Evolutionary conservation across 768 basidiomycete genomes (phyloP).

Genomic region (Leucosporidium creatinivorum): DNA sequence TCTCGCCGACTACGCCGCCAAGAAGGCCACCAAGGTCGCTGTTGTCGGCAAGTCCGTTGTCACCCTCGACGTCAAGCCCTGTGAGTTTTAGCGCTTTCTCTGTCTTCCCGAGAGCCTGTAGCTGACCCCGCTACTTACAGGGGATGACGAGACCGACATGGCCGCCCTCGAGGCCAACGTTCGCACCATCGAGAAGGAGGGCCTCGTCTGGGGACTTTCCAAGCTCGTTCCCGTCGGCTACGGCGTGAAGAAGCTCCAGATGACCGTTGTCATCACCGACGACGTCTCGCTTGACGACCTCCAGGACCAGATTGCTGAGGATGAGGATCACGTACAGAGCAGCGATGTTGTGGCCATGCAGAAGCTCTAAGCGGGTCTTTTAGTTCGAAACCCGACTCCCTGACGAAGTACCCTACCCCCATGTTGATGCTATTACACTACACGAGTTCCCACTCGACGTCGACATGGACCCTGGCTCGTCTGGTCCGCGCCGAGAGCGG

Average conservation of each 20-base stretch:
- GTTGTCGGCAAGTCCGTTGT: conserved; percentile 70
- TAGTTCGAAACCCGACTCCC: too few relatives aligned
- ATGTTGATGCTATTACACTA: too few relatives aligned
- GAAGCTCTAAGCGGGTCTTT: conserved; percentile 21
- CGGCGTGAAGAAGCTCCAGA: conserved; percentile 87
- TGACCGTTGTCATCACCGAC: conserved; percentile 49
- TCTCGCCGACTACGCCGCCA: conserved; percentile 82
- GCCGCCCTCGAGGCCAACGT: conserved; percentile 70
- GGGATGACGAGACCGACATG: conserved; percentile 99
- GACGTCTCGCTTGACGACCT: conserved; percentile 78
- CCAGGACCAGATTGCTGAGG: conserved; percentile 74
- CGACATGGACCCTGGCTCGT: too few relatives aligned
- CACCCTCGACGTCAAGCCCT: conserved; percentile 92
- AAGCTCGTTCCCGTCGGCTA: conserved; percentile 84
- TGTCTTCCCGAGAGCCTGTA: not conserved
- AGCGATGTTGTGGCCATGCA: conserved; percentile 20
- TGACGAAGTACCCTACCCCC: too few relatives aligned
- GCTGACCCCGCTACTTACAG: conserved; percentile 38
- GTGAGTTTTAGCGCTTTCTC: conserved; percentile 6
- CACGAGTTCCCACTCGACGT: too few relatives aligned
- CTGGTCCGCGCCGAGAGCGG: too few relatives aligned
- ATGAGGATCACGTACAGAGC: conserved; percentile 41
- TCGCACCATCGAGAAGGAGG: conserved; percentile 75
- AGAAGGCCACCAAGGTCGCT: conserved; percentile 74
- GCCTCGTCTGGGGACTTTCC: conserved; percentile 91